Evolutionary conservation across 176 grass and related monocot species (phyloP).

Genomic region (Rhynchospora tenuis): DNA sequence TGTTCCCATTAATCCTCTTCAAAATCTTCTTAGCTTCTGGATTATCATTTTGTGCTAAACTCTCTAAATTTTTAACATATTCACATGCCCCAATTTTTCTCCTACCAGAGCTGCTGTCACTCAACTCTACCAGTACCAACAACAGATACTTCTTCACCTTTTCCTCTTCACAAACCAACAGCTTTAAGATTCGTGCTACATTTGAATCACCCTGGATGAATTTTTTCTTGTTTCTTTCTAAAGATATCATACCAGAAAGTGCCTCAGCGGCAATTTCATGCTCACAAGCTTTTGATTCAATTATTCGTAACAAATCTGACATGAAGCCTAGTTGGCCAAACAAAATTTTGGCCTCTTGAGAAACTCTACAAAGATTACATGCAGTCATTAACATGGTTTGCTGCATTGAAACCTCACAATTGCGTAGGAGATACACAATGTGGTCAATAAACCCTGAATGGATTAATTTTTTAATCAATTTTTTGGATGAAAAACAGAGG

Average conservation of each 20-base stretch:
- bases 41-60: slow-evolving; percentile 61
- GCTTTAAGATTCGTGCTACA: slow-evolving; percentile 56
- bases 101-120: slow-evolving; percentile 56
- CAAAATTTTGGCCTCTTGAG: slow-evolving; percentile 55
- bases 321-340: slow-evolving; percentile 84
- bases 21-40: slow-evolving; percentile 73
- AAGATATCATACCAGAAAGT: slow-evolving; percentile 49
- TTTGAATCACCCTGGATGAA: slow-evolving; percentile 70
- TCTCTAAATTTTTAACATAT: slow-evolving; percentile 55
- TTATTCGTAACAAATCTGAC: slow-evolving; percentile 57
- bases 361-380: slow-evolving; percentile 47
- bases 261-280: slow-evolving; percentile 70
- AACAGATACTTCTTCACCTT: slow-evolving; percentile 71
- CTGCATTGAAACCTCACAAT: slow-evolving; percentile 45
- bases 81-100: slow-evolving; percentile 71
- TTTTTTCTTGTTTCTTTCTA: slow-evolving; percentile 59
- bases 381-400: slow-evolving; percentile 49
- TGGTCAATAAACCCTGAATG: slow-evolving; percentile 49
- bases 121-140: slow-evolving; percentile 46
- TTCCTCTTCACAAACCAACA: slow-evolving; percentile 54
- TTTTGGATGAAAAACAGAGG: slow-evolving; percentile 42
- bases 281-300: slow-evolving; percentile 42
- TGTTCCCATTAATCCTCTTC: slow-evolving; percentile 72
- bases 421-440: slow-evolving; percentile 50
- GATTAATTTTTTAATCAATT: slow-evolving; percentile 33